Base-by-base conservation (phyloP, 2,329 filamentous ascomycete species). In the Alternaria sp. region DNA sequence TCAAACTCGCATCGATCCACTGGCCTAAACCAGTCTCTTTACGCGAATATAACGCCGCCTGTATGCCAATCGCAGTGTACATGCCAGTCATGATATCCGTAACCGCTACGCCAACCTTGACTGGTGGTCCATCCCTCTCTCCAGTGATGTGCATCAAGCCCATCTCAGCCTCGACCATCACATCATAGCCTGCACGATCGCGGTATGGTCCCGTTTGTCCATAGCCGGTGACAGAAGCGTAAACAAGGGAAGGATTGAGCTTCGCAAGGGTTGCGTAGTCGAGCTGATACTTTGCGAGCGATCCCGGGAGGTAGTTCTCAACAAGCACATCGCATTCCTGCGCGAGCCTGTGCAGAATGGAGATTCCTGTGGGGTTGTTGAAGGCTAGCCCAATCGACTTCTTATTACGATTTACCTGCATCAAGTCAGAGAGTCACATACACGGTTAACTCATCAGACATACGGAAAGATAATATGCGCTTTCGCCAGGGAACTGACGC, bases 141-240 rank as follows among this genome's bases (percentile, higher is more conserved):
- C 95, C 95, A 0, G 95, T 99, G 70, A 99, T 98, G 80, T 99
- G 95, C 95, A 98, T 98, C 57, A 99, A 82, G 1, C 95, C 95
- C 82, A 98, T 95, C 78, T 98, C 95, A 41, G 94, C 95, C 82
- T 98, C 95, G 6, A 99, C 94, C 94, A 99, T 98, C 69, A 99
- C 95, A 79, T 99, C 95, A 84, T 98, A 99, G 9, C 95, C 95
- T 2, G 95, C 93, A 12, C 95, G 87, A 65, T 89, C 87, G 12
- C 90, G 88, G 79, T 95, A 97, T 0, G 95, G 94, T 0, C 95
- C 95, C 1, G 92, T 97, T 78, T 98, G 95, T 2, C 95, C 95
- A 73, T 97, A 98, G 0, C 95, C 95, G 0, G 95, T 98, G 68
- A 98, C 96, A 66, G 93, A 97, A 9, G 94, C 93, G 75, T 98